These are phyloP conservation scores for Claviceps sorghi DNA, from an alignment of 2,329 filamentous ascomycete genomes.

Conservation along the genomic window DNA sequence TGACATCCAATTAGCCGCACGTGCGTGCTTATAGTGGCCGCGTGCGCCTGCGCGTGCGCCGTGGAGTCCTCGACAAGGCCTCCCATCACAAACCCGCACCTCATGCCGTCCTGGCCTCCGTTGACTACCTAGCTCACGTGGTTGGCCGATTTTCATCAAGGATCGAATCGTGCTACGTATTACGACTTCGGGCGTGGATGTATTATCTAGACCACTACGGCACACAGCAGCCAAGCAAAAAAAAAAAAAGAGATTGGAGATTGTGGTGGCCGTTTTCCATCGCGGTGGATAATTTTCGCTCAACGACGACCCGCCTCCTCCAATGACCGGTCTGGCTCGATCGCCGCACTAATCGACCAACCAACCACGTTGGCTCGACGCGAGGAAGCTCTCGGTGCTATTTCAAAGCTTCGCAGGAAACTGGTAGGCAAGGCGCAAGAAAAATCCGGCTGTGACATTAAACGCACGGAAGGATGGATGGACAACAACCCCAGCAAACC, in stretches of 20 bases:
- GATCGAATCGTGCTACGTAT: not conserved
- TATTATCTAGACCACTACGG: not conserved
- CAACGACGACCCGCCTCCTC: not conserved
- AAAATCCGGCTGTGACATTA: not conserved
- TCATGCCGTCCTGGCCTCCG: not conserved
- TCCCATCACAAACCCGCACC: not conserved
- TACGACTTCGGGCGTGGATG: not conserved
- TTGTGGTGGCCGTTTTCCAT: not conserved
- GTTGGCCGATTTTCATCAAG: not conserved
- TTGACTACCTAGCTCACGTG: not conserved
- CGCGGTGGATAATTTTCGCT: not conserved
- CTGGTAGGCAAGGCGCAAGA: not conserved
- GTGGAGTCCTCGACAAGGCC: not conserved
- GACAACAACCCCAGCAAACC: conserved; percentile 23
- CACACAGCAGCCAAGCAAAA: not conserved
- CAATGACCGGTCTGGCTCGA: not conserved
- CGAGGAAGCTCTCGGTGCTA: not conserved
- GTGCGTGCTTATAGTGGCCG: not conserved
- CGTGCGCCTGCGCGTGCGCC: not conserved
- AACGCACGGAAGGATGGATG: conserved; percentile 11
- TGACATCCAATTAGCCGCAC: not conserved
- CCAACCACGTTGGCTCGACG: not conserved
- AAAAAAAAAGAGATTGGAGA: too few relatives aligned
- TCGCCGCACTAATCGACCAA: not conserved
- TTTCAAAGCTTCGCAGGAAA: not conserved